Conservation (phyloP, 371 early-diverging fungal species). For the Haplosporangium sp. region DNA sequence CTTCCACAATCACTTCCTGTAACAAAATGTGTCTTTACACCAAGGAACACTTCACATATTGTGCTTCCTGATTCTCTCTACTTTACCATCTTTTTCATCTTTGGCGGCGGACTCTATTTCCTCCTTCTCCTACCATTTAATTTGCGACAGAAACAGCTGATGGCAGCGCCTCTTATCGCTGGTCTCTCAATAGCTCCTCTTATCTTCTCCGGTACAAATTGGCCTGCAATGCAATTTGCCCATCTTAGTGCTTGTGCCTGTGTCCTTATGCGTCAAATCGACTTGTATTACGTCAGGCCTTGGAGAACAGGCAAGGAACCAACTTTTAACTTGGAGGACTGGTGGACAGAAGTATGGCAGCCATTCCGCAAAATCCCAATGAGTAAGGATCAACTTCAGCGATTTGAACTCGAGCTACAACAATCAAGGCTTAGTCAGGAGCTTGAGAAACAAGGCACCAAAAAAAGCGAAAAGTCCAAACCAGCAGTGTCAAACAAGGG, state of each 20-base stretch:
- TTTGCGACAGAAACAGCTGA: constrained; percentile 35
- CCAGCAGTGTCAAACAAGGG: constrained; percentile 16
- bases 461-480: neutral
- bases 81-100: constrained; percentile 53
- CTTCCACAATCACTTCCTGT: constrained; percentile 44
- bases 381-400: constrained; percentile 47
- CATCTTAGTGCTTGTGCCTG: constrained; percentile 42
- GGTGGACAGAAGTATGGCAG: constrained; percentile 46
- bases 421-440: constrained; percentile 32
- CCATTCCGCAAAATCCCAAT: constrained; percentile 55
- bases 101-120: constrained; percentile 49
- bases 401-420: constrained; percentile 38
- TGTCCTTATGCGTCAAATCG: constrained; percentile 48
- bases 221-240: constrained; percentile 27
- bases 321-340: constrained; percentile 44
- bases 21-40: constrained; percentile 14
- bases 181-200: constrained; percentile 30
- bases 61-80: constrained; percentile 29
- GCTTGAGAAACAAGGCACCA: constrained; percentile 13
- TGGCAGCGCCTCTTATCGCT: constrained; percentile 32
- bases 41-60: constrained; percentile 13
- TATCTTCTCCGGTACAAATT: constrained; percentile 27
- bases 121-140: constrained; percentile 44
- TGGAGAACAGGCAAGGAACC: constrained; percentile 53
- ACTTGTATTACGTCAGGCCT: constrained; percentile 47